Base-by-base conservation (phyloP, 1,284 basidiomycete species). In the Melampsora americana region DNA sequence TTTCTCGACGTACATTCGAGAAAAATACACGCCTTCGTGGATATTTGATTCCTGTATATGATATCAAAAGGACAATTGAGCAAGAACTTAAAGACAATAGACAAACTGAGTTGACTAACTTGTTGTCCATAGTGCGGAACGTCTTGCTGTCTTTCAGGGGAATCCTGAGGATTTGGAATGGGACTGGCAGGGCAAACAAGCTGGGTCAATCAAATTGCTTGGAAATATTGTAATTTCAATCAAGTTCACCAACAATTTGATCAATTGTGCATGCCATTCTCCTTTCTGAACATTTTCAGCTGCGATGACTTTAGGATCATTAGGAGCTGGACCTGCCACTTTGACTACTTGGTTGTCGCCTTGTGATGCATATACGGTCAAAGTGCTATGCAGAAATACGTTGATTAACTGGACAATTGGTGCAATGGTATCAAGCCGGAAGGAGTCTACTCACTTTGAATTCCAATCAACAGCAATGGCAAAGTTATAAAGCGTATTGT, bases 401-500 rank as follows among this genome's bases (percentile, higher is more conserved):
- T 18, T 30, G 11, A 9, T 20, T 23, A n/a, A 7, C n/a, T 26
- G 5, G 50, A n/a, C 50, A 67, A 50, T 7, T 14, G 1, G 30
- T 16, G 26, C 2, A 30, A 14, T 11, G 3, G 28, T 18, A 59
- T 11, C n/a, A 26, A 59, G 18, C 44, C 39, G 39, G 39, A 28
- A 11, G 18, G 12, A 9, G 2, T 16, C n/a, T 18, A 30, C 67
- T 69, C n/a, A 69, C 67, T 69, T 69, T 35, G 28, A n/a, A 26
- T 11, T 18, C 67, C 67, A 69, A 42, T 69, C 67, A 59, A 69
- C 67, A 39, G 67, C 60, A 18, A 69, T 59, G 28, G 50, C 67
- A 69, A 69, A 69, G 32, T 69, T 69, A 28, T 69, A 69, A 20
- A 14, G 35, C 20, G 35, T 32, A 18, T 42, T 16, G 50, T 69